These are phyloP conservation scores for Cladophialophora yegresii DNA, from an alignment of 2,329 filamentous ascomycete species.

Conservation along the genomic window DNA sequence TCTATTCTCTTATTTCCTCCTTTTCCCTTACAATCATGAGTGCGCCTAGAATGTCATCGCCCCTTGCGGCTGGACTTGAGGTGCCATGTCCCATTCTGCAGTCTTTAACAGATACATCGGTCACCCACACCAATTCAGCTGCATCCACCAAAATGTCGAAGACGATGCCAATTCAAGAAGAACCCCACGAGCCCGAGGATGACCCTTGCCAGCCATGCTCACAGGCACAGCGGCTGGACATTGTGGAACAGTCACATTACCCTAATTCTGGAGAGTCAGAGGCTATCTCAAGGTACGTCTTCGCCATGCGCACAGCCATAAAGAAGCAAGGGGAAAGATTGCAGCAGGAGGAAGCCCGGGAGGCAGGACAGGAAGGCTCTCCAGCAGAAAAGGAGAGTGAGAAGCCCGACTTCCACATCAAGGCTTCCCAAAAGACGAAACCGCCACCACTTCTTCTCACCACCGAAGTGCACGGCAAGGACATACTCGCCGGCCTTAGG, in stretches of 20 bases:
- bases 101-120: slow-evolving; percentile 5
- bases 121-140: neutral
- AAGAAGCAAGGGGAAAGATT: slow-evolving; percentile 13
- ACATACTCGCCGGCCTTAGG: neutral
- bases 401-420: slow-evolving; percentile 47
- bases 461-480: slow-evolving; percentile 8
- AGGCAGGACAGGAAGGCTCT: neutral
- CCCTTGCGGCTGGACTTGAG: slow-evolving; percentile 11
- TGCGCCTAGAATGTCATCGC: slow-evolving; percentile 3
- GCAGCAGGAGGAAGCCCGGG: neutral
- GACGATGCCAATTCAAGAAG: slow-evolving; percentile 16
- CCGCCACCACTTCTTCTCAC: neutral
- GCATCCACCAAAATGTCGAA: slow-evolving; percentile 9
- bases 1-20: neutral
- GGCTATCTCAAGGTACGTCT: slow-evolving; percentile 16
- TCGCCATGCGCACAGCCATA: slow-evolving; percentile 18
- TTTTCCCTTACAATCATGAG: slow-evolving; percentile 8
- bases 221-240: neutral
- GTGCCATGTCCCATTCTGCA: slow-evolving; percentile 6
- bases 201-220: slow-evolving; percentile 8
- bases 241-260: neutral
- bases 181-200: slow-evolving; percentile 11
- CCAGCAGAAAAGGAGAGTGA: neutral
- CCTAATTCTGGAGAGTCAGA: neutral
- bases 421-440: slow-evolving; percentile 3